phyloP scores from a whole-genome alignment of 108 stramenopile genomes.

The Nannochloropsis granulata region DNA sequence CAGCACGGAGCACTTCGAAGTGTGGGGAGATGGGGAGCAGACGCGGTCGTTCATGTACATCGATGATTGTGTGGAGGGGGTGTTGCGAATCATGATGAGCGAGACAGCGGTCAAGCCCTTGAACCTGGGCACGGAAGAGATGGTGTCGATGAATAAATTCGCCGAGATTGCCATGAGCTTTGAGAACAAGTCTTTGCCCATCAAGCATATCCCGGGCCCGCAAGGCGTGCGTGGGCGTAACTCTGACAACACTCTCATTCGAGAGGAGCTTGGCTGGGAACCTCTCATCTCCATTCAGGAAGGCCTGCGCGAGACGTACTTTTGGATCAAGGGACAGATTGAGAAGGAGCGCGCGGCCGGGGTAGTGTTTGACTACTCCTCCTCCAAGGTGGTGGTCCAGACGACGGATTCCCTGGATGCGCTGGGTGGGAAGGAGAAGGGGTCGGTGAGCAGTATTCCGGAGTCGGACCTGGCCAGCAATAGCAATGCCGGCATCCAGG shows the following conservation, averaged over 20 bases:
- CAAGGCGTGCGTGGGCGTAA: conserved; percentile 97
- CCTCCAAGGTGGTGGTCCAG: conserved; percentile 25
- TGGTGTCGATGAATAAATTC: conserved; percentile 92
- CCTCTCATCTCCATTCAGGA: conserved; percentile 67
- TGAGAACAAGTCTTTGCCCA: conserved; percentile 62
- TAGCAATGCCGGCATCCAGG: not conserved
- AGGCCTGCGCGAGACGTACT: conserved; percentile 77
- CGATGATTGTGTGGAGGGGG: conserved; percentile 96
- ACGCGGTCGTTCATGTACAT: conserved; percentile 96
- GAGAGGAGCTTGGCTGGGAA: conserved; percentile 85
- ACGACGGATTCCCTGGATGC: conserved; percentile 23
- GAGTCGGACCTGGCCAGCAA: not conserved
- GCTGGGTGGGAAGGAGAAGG: not conserved
- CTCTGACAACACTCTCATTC: conserved; percentile 85
- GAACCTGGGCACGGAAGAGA: conserved; percentile 89
- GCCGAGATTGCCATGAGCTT: conserved; percentile 76
- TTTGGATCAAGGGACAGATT: conserved; percentile 50
- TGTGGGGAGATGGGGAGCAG: conserved; percentile 89
- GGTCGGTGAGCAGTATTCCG: not conserved
- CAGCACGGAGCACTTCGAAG: conserved; percentile 71
- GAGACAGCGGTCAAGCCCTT: conserved; percentile 71
- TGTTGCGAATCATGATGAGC: conserved; percentile 78
- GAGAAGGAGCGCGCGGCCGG: conserved; percentile 18
- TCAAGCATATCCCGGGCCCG: conserved; percentile 96
- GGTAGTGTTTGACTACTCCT: not conserved